Evolutionary conservation across 2,329 filamentous ascomycete genomes (phyloP).

Genomic region (Fusarium sp.): DNA sequence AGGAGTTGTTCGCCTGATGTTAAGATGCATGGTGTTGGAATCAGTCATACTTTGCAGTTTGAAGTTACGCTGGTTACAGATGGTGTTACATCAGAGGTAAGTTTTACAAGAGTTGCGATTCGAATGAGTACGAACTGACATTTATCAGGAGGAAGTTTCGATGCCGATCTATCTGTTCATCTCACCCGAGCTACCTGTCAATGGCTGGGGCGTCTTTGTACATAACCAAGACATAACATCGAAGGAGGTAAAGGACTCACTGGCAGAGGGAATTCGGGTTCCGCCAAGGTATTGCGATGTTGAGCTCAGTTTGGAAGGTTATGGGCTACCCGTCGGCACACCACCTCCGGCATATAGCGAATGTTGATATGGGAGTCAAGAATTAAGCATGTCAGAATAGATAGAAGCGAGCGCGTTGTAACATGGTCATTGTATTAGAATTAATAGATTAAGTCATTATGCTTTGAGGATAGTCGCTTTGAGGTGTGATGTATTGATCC

Average conservation of each 20-base stretch:
- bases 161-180: constrained; percentile 11
- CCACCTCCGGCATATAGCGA: constrained; percentile 13
- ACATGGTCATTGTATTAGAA: no score
- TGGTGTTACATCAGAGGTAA: background rate
- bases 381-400: fast-evolving
- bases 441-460: background rate
- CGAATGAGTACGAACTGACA: fast-evolving
- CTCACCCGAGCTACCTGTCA: background rate
- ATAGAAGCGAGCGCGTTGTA: background rate
- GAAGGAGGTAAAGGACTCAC: background rate
- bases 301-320: background rate
- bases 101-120: fast-evolving
- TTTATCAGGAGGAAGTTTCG: background rate
- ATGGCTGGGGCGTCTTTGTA: constrained; percentile 8
- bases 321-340: background rate
- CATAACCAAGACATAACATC: background rate
- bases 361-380: fast-evolving
- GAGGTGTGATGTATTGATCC: constrained; percentile 15
- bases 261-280: background rate
- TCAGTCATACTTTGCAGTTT: background rate
- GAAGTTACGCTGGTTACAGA: background rate
- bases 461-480: background rate
- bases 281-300: constrained; percentile 8
- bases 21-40: background rate
- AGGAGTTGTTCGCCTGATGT: constrained; percentile 2